Evolutionary conservation across 768 basidiomycete species (phyloP), one percentile per base, ranked within the genome.

Genomic region (Phlebiopsis gigantea): DNA sequence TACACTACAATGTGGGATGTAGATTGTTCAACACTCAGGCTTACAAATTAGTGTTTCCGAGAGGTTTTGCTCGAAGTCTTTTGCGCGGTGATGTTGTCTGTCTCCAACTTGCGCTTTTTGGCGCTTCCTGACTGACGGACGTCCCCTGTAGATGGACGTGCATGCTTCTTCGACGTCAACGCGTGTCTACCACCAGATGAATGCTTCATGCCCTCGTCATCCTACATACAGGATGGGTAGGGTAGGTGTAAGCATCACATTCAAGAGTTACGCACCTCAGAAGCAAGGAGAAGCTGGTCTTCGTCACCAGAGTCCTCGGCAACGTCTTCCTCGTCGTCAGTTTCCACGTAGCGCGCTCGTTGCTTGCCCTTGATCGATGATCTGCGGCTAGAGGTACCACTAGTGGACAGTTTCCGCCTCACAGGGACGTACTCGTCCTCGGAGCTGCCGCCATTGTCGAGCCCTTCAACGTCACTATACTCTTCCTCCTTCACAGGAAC

Each of bases 401-500:
- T 57, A 48, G 22, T 8, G 8, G 50, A 39, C 12, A 31, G 9
- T 8, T 12, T 26, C 10, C 31, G 31, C 7, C 24, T 39, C 19
- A 17, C 50, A 19, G 31, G 39, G 5, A 48, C 47, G 49, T 29
- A 31, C 51, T 44, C 31, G 55, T 55, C 21, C 63, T 64, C 48
- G 45, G 74, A 69, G 44, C 71, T 73, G 10, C 73, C 66, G 51
- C 72, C 67, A n/a, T 66, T 55, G 69, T 19, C 42, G 12, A 45
- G 30, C 8, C 7, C 46, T 28, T 56, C 70, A 5, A 76, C 76
- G n/a, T 72, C 72, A 3, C 75, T 73, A 1, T 72, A 73, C 2
- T 81, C 82, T 67, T 88, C 86, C 55, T 77, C 77, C 63, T 89
- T 88, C 34, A 88, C 80, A 30, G 78, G 73, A 1, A 88, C 72